These are phyloP conservation scores for Solanum chiquidenum DNA, from an alignment of 257 asterid genomes.

Conservation along the genomic window DNA sequence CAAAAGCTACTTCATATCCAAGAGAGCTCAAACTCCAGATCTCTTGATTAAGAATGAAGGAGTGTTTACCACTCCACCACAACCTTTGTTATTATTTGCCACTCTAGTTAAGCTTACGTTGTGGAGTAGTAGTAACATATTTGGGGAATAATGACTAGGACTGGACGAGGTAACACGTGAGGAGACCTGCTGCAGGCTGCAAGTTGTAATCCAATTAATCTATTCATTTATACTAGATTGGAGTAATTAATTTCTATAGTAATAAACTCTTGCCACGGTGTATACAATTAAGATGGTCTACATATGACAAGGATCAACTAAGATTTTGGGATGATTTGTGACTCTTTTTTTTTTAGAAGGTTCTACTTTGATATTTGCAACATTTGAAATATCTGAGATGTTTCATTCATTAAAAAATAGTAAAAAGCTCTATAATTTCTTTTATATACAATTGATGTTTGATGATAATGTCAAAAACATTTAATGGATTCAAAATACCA, in stretches of 20 bases:
- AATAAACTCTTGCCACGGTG: background rate
- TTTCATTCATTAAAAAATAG: background rate
- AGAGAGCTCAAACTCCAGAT: accelerated
- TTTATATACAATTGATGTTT: background rate
- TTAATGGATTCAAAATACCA: background rate
- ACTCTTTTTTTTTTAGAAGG: background rate
- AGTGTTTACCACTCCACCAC: too few species aligned
- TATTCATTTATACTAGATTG: background rate
- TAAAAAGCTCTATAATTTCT: too few species aligned
- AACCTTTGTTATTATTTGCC: too few species aligned
- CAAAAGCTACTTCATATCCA: accelerated
- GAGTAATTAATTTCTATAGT: background rate
- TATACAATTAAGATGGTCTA: background rate
- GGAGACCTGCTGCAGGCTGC: background rate
- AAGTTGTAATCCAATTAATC: background rate
- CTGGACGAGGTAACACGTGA: background rate
- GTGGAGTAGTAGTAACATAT: background rate
- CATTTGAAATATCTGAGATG: background rate
- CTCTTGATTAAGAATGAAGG: too few species aligned
- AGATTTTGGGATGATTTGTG: background rate
- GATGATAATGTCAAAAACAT: background rate
- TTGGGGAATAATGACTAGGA: background rate
- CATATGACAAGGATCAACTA: background rate
- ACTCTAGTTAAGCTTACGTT: background rate
- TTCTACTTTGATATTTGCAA: background rate